phyloP scores from a whole-genome alignment of 2,329 filamentous ascomycete species.

The Pseudonectria buxi region DNA sequence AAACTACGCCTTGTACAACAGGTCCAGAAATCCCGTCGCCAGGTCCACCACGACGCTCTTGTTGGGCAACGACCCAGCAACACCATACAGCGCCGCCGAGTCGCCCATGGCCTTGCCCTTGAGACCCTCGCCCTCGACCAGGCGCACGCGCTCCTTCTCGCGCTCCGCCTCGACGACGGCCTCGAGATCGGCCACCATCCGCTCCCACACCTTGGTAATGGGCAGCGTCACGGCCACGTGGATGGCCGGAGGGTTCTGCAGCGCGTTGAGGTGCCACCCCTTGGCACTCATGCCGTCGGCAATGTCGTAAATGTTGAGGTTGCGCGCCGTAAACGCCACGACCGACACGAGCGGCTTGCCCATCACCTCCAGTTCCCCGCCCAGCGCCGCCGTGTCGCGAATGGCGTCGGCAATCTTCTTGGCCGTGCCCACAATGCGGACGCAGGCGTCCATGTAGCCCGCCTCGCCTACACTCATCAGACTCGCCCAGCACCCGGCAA shows the following conservation, averaged over 20 bases:
- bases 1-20: constrained; percentile 75
- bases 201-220: constrained; percentile 73
- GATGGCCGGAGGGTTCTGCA: constrained; percentile 86
- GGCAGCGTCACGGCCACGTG: constrained; percentile 92
- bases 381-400: constrained; percentile 59
- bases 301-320: constrained; percentile 89
- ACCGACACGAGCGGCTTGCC: constrained; percentile 86
- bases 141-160: constrained; percentile 69
- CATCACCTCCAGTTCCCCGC: constrained; percentile 68
- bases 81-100: constrained; percentile 84
- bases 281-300: constrained; percentile 77
- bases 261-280: constrained; percentile 93
- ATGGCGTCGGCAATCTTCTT: constrained; percentile 77
- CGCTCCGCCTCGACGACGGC: constrained; percentile 63
- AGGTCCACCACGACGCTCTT: constrained; percentile 91
- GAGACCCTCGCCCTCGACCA: constrained; percentile 59
- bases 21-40: constrained; percentile 85
- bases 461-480: constrained; percentile 82
- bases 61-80: constrained; percentile 89
- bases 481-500: constrained; percentile 91
- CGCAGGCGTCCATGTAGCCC: constrained; percentile 82
- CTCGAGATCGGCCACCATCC: constrained; percentile 67
- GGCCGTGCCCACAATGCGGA: constrained; percentile 78
- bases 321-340: constrained; percentile 76
- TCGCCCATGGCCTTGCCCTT: constrained; percentile 68